Conservation (phyloP, 495 filamentous ascomycete species). For the Daldinia vernicosa region DNA sequence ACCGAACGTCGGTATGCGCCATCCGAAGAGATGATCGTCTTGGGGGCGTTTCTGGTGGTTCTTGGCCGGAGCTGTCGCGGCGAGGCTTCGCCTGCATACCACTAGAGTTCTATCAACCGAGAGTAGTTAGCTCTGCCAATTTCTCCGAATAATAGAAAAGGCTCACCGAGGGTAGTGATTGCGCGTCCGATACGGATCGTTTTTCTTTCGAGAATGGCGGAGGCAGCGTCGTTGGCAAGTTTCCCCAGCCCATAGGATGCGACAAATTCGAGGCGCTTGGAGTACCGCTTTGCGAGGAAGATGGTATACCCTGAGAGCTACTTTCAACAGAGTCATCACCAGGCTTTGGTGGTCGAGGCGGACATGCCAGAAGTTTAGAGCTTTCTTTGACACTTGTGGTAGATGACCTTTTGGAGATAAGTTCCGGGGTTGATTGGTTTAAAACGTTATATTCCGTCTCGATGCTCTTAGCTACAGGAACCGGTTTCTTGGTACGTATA, state of each 20-base stretch:
- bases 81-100: slow-evolving; percentile 8
- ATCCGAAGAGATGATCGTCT: slow-evolving; percentile 36
- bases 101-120: slow-evolving; percentile 17
- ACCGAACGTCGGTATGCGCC: slow-evolving; percentile 21
- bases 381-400: slow-evolving; percentile 16
- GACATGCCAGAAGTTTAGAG: slow-evolving; percentile 23
- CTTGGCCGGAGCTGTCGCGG: slow-evolving; percentile 13
- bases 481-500: slow-evolving; percentile 26
- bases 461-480: not conserved
- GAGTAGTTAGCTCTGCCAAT: slow-evolving; percentile 35
- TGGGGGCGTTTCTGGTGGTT: slow-evolving; percentile 38
- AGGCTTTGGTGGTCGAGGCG: slow-evolving; percentile 26
- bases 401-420: slow-evolving; percentile 8
- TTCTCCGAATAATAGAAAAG: not conserved
- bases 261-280: slow-evolving; percentile 15
- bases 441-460: slow-evolving; percentile 26
- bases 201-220: slow-evolving; percentile 53
- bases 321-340: slow-evolving; percentile 20
- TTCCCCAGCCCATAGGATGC: slow-evolving; percentile 25
- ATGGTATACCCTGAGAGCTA: slow-evolving; percentile 19
- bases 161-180: slow-evolving; percentile 57
- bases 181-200: slow-evolving; percentile 62
- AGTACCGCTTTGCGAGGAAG: slow-evolving; percentile 30
- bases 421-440: slow-evolving; percentile 13
- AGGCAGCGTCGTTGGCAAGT: slow-evolving; percentile 49